phyloP scores from a whole-genome alignment of 2,329 filamentous ascomycete species.

The Trichoderma harzianum region DNA sequence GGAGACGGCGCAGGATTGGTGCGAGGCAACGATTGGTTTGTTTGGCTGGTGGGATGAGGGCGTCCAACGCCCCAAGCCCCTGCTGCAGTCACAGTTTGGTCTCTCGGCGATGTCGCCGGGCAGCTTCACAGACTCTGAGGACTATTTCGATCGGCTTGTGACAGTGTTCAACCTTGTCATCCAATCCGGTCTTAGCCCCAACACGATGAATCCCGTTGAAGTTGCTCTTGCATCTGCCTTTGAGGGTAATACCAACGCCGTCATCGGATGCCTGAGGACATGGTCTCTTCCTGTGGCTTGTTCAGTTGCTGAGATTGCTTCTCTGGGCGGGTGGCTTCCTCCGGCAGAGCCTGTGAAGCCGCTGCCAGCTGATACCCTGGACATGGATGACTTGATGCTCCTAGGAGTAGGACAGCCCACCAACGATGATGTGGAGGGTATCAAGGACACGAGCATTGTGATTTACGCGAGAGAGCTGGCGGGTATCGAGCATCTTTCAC shows the following conservation, averaged over 20 bases:
- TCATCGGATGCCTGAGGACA: constrained; percentile 67
- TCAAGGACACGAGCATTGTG: constrained; percentile 75
- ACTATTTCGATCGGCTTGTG: constrained; percentile 71
- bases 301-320: constrained; percentile 78
- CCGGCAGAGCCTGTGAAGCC: constrained; percentile 37
- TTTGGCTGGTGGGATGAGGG: constrained; percentile 91
- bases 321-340: constrained; percentile 79
- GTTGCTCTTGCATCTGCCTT: constrained; percentile 78
- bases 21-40: constrained; percentile 79
- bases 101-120: constrained; percentile 32
- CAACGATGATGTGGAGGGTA: constrained; percentile 58
- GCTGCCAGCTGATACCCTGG: constrained; percentile 62
- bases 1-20: constrained; percentile 80
- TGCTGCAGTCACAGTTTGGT: constrained; percentile 38
- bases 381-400: constrained; percentile 81
- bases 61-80: constrained; percentile 45
- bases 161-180: constrained; percentile 67
- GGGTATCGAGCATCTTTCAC: constrained; percentile 48
- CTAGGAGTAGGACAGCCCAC: constrained; percentile 63
- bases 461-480: constrained; percentile 70
- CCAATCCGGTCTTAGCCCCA: constrained; percentile 70
- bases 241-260: constrained; percentile 75
- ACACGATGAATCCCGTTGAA: constrained; percentile 71
- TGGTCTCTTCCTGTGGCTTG: constrained; percentile 81
- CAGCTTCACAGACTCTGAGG: constrained; percentile 54